These are phyloP conservation scores for Mucor mucedo DNA, from an alignment of 371 early-diverging fungal species.

Conservation along the genomic window DNA sequence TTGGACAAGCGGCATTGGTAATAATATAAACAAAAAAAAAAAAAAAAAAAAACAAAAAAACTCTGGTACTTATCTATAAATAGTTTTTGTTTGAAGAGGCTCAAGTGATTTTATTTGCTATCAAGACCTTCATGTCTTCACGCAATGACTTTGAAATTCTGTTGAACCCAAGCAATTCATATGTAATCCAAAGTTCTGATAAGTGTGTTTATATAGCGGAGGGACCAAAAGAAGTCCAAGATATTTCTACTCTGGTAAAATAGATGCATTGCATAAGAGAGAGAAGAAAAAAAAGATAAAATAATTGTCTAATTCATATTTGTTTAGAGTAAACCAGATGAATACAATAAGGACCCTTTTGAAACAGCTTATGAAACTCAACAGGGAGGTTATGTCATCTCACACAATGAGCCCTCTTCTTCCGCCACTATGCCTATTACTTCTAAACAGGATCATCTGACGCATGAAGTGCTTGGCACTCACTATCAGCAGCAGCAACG, in stretches of 20 bases:
- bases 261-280: background rate
- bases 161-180: conserved; percentile 70
- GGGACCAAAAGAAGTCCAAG: conserved; percentile 57
- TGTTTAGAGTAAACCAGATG: conserved; percentile 6
- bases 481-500: too few relatives aligned
- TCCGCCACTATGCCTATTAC: background rate
- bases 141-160: conserved; percentile 45
- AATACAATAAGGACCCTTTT: background rate
- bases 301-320: background rate
- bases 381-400: background rate
- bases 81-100: conserved; percentile 64
- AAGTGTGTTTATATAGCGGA: conserved; percentile 69
- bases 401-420: background rate
- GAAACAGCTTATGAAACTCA: background rate
- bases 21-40: background rate
- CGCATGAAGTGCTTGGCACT: background rate
- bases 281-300: too few relatives aligned
- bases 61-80: background rate
- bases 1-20: conserved; percentile 64
- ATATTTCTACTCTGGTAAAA: conserved; percentile 48
- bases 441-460: background rate
- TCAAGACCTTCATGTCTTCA: conserved; percentile 43
- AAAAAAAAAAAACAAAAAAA: too few relatives aligned
- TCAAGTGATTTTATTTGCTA: conserved; percentile 72
- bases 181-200: conserved; percentile 60